phyloP scores from a whole-genome alignment of 2,329 filamentous ascomycete species.

The Verticillium longisporum region DNA sequence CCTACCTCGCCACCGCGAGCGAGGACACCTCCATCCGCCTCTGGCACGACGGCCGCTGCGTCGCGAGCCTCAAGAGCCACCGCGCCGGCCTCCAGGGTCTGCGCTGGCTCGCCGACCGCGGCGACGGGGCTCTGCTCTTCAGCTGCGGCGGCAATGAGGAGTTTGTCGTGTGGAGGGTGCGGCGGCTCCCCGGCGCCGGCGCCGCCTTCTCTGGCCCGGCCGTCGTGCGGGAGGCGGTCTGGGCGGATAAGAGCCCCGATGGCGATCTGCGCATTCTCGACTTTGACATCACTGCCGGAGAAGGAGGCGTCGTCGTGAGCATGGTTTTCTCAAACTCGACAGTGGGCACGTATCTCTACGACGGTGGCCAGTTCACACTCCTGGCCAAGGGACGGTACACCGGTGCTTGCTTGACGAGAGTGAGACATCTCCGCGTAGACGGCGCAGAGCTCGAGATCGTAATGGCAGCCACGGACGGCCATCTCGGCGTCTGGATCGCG shows the following conservation, averaged over 20 bases:
- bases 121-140: conserved; percentile 60
- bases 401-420: conserved; percentile 69
- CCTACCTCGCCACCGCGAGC: conserved; percentile 56
- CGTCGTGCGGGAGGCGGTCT: conserved; percentile 49
- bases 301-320: conserved; percentile 48
- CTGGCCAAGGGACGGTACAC: conserved; percentile 55
- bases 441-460: conserved; percentile 35
- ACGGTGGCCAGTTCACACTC: conserved; percentile 34
- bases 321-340: conserved; percentile 82
- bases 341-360: conserved; percentile 54
- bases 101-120: conserved; percentile 54
- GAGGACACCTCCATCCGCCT: conserved; percentile 73
- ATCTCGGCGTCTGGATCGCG: conserved; percentile 54
- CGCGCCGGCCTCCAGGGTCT: conserved; percentile 77
- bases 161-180: conserved; percentile 75
- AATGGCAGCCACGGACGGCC: conserved; percentile 77
- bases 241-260: conserved; percentile 40
- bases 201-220: conserved; percentile 44
- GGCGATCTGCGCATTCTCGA: conserved; percentile 76
- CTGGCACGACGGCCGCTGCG: conserved; percentile 45
- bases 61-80: conserved; percentile 68
- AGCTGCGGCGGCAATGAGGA: conserved; percentile 86
- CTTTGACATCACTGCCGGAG: conserved; percentile 25
- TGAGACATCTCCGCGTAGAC: conserved; percentile 31
- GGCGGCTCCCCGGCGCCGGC: conserved; percentile 13